A percentile compares a stretch with the other conserved stretches of the same genome.
phyloP scores from a whole-genome alignment of 164 flowering plant species.

The Malania oleifera region DNA sequence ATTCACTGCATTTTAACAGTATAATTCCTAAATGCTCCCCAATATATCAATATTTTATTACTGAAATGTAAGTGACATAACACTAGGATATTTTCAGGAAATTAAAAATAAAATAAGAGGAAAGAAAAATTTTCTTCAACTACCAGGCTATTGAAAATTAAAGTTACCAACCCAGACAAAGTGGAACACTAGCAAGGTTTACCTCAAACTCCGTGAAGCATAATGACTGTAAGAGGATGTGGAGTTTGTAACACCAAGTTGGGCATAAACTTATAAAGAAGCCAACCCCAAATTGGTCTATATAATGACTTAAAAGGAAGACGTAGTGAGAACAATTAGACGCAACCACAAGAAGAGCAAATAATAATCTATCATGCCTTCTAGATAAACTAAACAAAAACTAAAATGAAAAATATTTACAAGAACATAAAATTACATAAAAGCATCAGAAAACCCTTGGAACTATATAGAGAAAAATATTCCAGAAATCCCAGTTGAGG shows the following conservation, averaged over 20 bases:
- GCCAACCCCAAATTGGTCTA: neutral
- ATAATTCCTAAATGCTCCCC: neutral
- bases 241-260: neutral
- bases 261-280: neutral
- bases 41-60: neutral
- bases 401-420: too few species aligned
- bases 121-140: neutral
- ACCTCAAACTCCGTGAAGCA: too few species aligned
- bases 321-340: neutral
- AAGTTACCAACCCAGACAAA: neutral
- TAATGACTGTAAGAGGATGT: too few species aligned
- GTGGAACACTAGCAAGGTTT: neutral
- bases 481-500: too few species aligned
- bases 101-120: too few species aligned
- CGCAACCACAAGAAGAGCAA: neutral
- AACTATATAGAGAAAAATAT: too few species aligned
- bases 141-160: neutral
- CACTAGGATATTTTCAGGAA: too few species aligned
- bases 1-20: constrained; percentile 5
- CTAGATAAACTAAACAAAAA: too few species aligned
- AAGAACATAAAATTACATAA: too few species aligned
- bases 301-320: neutral
- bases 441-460: too few species aligned
- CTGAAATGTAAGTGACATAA: neutral
- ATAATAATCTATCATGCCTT: too few species aligned